These are phyloP conservation scores for Hemileia vastatrix DNA, from an alignment of 1,284 basidiomycete genomes.

Conservation along the genomic window DNA sequence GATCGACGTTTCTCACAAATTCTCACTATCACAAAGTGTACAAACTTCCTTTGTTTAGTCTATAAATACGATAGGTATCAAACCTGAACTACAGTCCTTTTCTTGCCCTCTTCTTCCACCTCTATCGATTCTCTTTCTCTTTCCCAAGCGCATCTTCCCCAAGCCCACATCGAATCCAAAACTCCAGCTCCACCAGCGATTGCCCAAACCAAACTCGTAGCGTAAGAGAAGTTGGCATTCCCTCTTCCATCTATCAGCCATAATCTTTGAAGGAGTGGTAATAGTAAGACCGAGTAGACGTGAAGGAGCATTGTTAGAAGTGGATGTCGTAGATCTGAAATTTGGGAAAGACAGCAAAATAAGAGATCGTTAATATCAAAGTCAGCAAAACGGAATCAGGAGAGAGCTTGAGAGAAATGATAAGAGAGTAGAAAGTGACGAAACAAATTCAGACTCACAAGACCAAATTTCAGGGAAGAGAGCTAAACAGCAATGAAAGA, in stretches of 20 bases:
- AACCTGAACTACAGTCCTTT: not conserved
- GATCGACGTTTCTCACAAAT: no score
- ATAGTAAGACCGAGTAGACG: constrained; percentile 35
- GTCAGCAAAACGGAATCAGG: not conserved
- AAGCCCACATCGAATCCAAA: constrained; percentile 39
- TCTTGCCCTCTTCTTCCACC: not conserved
- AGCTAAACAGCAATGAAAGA: constrained; percentile 34
- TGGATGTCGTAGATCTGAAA: constrained; percentile 37
- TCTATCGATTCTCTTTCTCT: not conserved
- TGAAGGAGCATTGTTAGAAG: constrained; percentile 36
- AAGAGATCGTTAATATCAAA: not conserved
- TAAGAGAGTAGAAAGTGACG: constrained; percentile 5
- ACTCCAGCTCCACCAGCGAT: constrained; percentile 35
- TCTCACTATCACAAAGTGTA: no score
- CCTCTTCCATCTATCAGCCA: constrained; percentile 41
- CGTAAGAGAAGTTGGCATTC: constrained; percentile 44
- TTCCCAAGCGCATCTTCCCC: not conserved
- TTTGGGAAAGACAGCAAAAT: not conserved
- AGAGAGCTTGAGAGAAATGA: not conserved
- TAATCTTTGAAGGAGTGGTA: constrained; percentile 39
- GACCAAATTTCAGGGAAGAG: constrained; percentile 35
- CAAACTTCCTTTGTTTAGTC: no score
- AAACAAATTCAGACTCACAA: constrained; percentile 24
- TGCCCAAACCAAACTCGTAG: constrained; percentile 39
- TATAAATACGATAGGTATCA: not conserved